Evolutionary conservation across 805 yeast species (phyloP).

Genomic region (Groenewaldozyma salmanticensis): DNA sequence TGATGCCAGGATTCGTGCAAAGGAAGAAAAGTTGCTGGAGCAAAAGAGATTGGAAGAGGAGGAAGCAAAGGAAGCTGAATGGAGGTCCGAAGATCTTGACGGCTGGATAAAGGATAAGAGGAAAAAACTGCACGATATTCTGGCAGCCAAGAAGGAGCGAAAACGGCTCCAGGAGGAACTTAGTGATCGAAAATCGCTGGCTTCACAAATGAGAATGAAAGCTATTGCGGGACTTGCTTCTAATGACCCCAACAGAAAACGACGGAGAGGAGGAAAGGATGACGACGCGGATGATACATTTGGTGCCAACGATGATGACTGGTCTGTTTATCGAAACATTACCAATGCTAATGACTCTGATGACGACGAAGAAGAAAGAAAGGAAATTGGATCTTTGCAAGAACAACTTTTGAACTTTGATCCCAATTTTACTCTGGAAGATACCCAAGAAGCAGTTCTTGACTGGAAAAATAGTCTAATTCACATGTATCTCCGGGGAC

Average conservation of each 20-base stretch:
- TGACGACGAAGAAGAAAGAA: slow-evolving; percentile 58
- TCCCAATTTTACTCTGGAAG: slow-evolving; percentile 77
- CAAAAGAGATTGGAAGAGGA: slow-evolving; percentile 50
- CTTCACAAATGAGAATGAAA: slow-evolving; percentile 89
- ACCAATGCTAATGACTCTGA: slow-evolving; percentile 70
- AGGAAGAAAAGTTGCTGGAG: slow-evolving; percentile 65
- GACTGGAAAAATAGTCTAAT: slow-evolving; percentile 77
- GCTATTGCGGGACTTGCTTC: slow-evolving; percentile 78
- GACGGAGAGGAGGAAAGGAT: slow-evolving; percentile 33
- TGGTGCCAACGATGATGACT: slow-evolving; percentile 93
- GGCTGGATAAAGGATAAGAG: slow-evolving; percentile 77
- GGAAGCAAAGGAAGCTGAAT: slow-evolving; percentile 56
- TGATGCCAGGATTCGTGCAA: slow-evolving; percentile 80
- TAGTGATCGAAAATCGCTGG: slow-evolving; percentile 79
- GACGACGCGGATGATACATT: slow-evolving; percentile 90
- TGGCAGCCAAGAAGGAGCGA: slow-evolving; percentile 57
- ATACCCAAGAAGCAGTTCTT: slow-evolving; percentile 55
- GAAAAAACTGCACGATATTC: slow-evolving; percentile 44
- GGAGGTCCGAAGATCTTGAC: slow-evolving; percentile 64
- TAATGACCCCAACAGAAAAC: slow-evolving; percentile 32
- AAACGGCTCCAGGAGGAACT: slow-evolving; percentile 64
- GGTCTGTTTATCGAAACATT: slow-evolving; percentile 84
- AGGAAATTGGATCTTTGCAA: slow-evolving; percentile 41
- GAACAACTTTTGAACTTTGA: slow-evolving; percentile 70
- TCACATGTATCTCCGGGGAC: slow-evolving; percentile 85